Conservation (phyloP, 2,329 filamentous ascomycete species). For the Coleophoma crateriformis region DNA sequence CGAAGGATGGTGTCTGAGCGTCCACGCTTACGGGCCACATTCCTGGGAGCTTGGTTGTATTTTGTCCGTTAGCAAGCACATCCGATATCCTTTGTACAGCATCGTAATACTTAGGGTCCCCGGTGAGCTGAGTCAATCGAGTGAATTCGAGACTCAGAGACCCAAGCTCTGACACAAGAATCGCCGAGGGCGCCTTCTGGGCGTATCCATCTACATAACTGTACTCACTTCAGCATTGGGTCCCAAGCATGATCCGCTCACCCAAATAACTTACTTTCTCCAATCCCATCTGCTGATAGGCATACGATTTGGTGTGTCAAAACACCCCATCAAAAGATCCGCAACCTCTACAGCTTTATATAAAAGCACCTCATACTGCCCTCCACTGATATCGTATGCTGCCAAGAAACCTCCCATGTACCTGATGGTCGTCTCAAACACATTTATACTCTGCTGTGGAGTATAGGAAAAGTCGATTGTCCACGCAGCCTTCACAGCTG, state of each 20-base stretch:
- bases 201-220: conserved; percentile 39
- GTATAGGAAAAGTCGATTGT: conserved; percentile 78
- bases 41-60: conserved; percentile 49
- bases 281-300: conserved; percentile 47
- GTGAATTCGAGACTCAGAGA: conserved; percentile 58
- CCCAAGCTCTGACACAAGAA: conserved; percentile 55
- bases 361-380: conserved; percentile 59
- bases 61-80: conserved; percentile 47
- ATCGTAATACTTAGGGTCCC: conserved; percentile 58
- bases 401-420: conserved; percentile 83
- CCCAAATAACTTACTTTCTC: conserved; percentile 53
- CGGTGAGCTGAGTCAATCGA: conserved; percentile 57
- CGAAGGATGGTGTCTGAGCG: conserved; percentile 49
- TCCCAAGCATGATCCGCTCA: conserved; percentile 33
- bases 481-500: conserved; percentile 62
- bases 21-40: conserved; percentile 56
- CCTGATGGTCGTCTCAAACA: conserved; percentile 89
- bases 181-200: conserved; percentile 50
- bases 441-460: conserved; percentile 21
- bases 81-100: conserved; percentile 52
- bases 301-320: conserved; percentile 91
- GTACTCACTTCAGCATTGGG: conserved; percentile 22
- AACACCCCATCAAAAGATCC: conserved; percentile 65
- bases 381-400: conserved; percentile 81
- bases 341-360: conserved; percentile 67